Evolutionary conservation across 441 rosid species (phyloP), one percentile per base, ranked within the genome.

Genomic region (Populus tomentosa): DNA sequence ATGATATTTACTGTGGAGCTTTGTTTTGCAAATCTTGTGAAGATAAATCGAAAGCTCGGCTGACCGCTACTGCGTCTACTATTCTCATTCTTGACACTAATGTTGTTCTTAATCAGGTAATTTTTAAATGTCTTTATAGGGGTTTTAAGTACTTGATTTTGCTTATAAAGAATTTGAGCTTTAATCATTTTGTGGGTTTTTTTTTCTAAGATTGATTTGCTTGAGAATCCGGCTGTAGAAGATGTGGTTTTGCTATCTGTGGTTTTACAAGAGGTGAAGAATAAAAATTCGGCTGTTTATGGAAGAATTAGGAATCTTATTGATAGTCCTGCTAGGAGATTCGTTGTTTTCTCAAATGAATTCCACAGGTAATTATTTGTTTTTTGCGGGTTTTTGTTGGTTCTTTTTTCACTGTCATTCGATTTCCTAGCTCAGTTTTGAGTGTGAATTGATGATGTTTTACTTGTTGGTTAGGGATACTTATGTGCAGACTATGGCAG

Each of bases 71-170:
- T 69, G 75, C 94, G 16, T 87, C 95, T 68, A 83, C 88, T n/a
- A 82, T 94, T 69, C 84, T 97, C 28, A 84, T 97, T 76, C 84
- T 97, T 0, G 99, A 97, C 83, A 93, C 98, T n/a, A 97, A 97
- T 85, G 99, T 97, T 65, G 94, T 97, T 77, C 99, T 94, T 77
- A 89, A 90, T 83, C 99, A 97, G 94, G 99, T 92, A 46, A 36
- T 36, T 69, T 10, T 65, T 65, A 10, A 42, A 13, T 30, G n/a
- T 35, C 16, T 9, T 11, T 13, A 3, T 14, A 1, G 53, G 33
- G 16, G 7, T 20, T 36, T 23, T 42, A 28, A 28, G 33, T 69
- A 3, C 32, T 40, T 78, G 56, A 42, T 82, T 18, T 69, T 63
- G 35, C 18, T 63, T 0, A 33, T 67, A 42, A 23, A 30, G 33